Evolutionary conservation across 495 filamentous ascomycete genomes (phyloP), one percentile per base, ranked within the genome.

Genomic region (Hypoxylon cercidicola): DNA sequence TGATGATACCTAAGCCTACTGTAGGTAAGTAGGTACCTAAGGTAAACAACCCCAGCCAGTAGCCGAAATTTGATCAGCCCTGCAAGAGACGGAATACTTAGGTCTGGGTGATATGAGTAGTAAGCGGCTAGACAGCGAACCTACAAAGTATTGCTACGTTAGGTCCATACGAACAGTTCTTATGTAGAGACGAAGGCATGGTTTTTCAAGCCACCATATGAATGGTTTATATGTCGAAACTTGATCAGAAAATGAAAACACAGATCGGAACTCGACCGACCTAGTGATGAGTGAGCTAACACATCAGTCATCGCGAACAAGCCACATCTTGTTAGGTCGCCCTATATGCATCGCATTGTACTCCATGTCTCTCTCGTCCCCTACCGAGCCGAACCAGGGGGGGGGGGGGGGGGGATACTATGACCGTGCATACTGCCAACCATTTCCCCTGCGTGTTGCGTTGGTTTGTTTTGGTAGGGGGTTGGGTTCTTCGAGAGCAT

Each of bases 381-480:
- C 53, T 58, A 19, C 43, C 48, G 53, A 62, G 64, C 57, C 51
- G 51, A 62, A 57, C 52, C 52, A 52, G 64, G 64, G 52, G 37
- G 2, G 39, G 30, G 43, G 30, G 41, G 34, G 18, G 37, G 21
- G 44, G 55, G 46, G 46, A 67, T 59, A 57, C 47, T 20, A 7
- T 45, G 19, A 7, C 13, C 5, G 3, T 45, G 25, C 28, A 28
- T 9, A 39, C 48, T 16, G 25, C 53, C 46, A 66, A 55, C 51
- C 25, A 56, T 46, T 43, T 21, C 64, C 64, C 64, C 64, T 66
- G 57, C 57, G 28, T 66, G 16, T 16, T 62, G 46, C 64, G 47
- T 61, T 60, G 18, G 41, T 21, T 51, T n/a, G n/a, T 60, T 37
- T 35, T 11, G 51, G 44, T 46, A 19, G 37, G 32, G 37, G 9